Base-by-base conservation (phyloP, 2,329 filamentous ascomycete genomes). In the Ophiognomonia clavigignenti-juglandacearum region DNA sequence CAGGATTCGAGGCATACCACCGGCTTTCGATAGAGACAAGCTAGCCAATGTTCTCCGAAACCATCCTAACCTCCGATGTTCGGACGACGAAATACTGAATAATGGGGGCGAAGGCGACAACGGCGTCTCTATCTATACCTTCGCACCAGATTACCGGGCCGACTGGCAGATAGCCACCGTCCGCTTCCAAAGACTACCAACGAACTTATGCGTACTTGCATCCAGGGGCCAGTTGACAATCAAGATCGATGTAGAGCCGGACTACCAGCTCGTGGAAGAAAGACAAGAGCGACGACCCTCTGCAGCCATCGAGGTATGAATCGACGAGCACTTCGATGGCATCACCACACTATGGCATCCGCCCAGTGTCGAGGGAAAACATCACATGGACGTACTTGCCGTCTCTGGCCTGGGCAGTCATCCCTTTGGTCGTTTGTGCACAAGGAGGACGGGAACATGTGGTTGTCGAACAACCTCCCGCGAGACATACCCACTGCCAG, bases 391-490 rank as follows among this genome's bases (percentile, higher is more conserved):
- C 20, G 26, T 47, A 3, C 45, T 47, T 36, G 45, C 29, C 19
- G 16, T 47, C 6, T 37, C 38, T n/a, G 45, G 45, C n/a, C 29
- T 47, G 4, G 45, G 45, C 10, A 37, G 45, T 26, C 45, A 47
- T 29, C 27, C 45, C n/a, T 47, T 32, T 27, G 45, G 45, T 47
- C 45, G 7, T 47, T 47, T 31, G 39, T 42, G 19, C 3, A 42
- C 31, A 47, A 47, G 23, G 22, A 37, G 14, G 31, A 43, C 27
- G 45, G 38, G 2, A 39, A 47, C n/a, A 47, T 47, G 45, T 47
- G 45, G 45, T 23, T 47, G 29, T 4, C 11, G 5, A 24, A 29
- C 20, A 23, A 20, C 7, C 39, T 47, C 10, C 27, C 29, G 3
- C 10, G n/a, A 26, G 45, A 47, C 16, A 9, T 37, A 23, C 45